phyloP scores from a whole-genome alignment of 345 rosid genomes.

The Populus tremula region DNA sequence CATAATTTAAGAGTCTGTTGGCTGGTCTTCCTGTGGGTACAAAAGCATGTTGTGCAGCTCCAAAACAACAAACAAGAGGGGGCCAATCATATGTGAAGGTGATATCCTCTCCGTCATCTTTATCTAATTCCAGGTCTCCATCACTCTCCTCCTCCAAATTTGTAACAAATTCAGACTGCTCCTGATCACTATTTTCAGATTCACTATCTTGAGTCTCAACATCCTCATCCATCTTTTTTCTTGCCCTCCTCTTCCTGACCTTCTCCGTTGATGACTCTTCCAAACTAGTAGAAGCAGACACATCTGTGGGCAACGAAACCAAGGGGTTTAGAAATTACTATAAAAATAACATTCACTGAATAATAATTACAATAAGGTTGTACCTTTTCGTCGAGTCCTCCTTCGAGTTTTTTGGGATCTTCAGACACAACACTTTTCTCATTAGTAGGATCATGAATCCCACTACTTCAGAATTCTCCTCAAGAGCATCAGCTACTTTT shows the following conservation, averaged over 20 bases:
- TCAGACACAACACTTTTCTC: slow-evolving; percentile 30
- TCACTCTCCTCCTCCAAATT: slow-evolving; percentile 52
- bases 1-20: slow-evolving; percentile 71
- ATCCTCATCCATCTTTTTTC: slow-evolving; percentile 39
- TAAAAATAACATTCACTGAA: neutral
- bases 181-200: slow-evolving; percentile 47
- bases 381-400: slow-evolving; percentile 54
- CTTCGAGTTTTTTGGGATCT: slow-evolving; percentile 28
- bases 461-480: slow-evolving; percentile 36
- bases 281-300: slow-evolving; percentile 29
- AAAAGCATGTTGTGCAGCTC: slow-evolving; percentile 84
- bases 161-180: slow-evolving; percentile 33
- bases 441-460: slow-evolving; percentile 23
- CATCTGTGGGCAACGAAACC: slow-evolving; percentile 28
- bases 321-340: slow-evolving; percentile 6
- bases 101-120: slow-evolving; percentile 61
- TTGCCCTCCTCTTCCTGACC: slow-evolving; percentile 40
- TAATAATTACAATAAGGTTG: neutral
- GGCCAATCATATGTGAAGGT: slow-evolving; percentile 84
- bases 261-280: slow-evolving; percentile 56
- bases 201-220: slow-evolving; percentile 35
- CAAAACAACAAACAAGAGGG: slow-evolving; percentile 94
- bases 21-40: slow-evolving; percentile 85
- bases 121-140: slow-evolving; percentile 55
- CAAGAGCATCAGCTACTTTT: slow-evolving; percentile 29